Percentiles rank a stretch among this genome's conserved stretches.
These are phyloP conservation scores for Aspergillus transmontanensis DNA, from an alignment of 2,329 filamentous ascomycete genomes.

Conservation along the genomic window DNA sequence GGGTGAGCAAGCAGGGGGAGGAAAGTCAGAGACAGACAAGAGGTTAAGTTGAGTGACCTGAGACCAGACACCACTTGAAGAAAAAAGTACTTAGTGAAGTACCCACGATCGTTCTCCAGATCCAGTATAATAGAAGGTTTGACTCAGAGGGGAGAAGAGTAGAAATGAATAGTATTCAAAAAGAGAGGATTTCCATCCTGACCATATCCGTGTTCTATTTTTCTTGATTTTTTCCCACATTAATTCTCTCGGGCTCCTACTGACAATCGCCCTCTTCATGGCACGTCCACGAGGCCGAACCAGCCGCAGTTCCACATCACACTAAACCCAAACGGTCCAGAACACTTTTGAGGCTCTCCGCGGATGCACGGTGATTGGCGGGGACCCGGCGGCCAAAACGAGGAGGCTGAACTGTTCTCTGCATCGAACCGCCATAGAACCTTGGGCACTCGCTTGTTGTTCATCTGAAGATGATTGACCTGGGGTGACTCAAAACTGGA, in stretches of 20 bases:
- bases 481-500: conserved; percentile 6
- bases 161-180: background rate
- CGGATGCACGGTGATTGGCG: conserved; percentile 18
- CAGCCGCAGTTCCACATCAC: conserved; percentile 9
- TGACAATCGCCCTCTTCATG: conserved; percentile 12
- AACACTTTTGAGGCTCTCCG: conserved; percentile 24
- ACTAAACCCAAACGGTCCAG: conserved; percentile 19
- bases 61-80: background rate
- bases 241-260: background rate
- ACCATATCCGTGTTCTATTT: background rate
- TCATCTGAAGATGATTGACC: background rate
- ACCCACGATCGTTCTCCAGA: background rate
- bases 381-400: conserved; percentile 12
- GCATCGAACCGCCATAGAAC: conserved; percentile 27
- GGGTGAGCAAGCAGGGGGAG: conserved; percentile 8
- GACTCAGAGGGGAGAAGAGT: background rate
- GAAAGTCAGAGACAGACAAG: conserved; percentile 7
- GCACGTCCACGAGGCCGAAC: conserved; percentile 23
- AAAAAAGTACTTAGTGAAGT: conserved; percentile 2
- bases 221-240: background rate
- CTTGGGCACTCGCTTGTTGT: conserved; percentile 5
- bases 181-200: background rate
- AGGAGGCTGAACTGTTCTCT: conserved; percentile 29
- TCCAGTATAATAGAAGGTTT: background rate
- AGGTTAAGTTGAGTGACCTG: background rate